A percentile compares a stretch with the other conserved stretches of the same genome.
Evolutionary conservation across 768 basidiomycete genomes (phyloP).

Genomic region (Mycena alexandri): DNA sequence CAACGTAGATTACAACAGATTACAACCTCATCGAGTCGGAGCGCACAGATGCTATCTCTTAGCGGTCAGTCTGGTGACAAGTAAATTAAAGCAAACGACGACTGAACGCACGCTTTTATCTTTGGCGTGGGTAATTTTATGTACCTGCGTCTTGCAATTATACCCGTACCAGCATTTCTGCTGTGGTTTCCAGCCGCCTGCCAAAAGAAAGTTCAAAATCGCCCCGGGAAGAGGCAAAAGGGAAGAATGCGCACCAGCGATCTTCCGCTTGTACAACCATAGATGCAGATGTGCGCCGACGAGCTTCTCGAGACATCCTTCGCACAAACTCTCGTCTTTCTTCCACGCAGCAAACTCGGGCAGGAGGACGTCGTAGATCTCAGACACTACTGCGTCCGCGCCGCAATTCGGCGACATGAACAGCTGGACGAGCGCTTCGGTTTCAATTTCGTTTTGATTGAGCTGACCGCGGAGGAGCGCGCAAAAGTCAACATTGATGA

Average conservation of each 20-base stretch:
- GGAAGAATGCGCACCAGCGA: neutral
- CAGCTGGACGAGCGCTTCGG: constrained; percentile 25
- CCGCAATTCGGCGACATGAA: constrained; percentile 21
- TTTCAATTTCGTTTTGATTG: constrained; percentile 28
- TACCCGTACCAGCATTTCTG: constrained; percentile 36
- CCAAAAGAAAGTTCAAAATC: neutral
- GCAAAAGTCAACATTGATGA: constrained; percentile 29
- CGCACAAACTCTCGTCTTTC: constrained; percentile 18
- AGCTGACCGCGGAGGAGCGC: constrained; percentile 22
- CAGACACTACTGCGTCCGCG: constrained; percentile 17
- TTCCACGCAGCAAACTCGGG: constrained; percentile 25
- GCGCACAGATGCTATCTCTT: constrained; percentile 13
- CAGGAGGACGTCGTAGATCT: constrained; percentile 20
- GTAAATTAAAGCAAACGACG: neutral
- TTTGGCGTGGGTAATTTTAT: constrained; percentile 23
- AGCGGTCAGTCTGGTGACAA: neutral
- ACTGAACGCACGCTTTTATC: constrained; percentile 34
- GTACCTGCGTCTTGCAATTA: constrained; percentile 30
- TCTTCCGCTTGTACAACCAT: constrained; percentile 21
- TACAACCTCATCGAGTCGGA: constrained; percentile 7
- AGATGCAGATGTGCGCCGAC: constrained; percentile 23
- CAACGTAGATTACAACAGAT: too few species aligned
- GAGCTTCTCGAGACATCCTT: constrained; percentile 22
- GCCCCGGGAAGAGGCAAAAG: neutral
- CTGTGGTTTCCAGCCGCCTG: constrained; percentile 31